phyloP scores from a whole-genome alignment of 495 filamentous ascomycete species.

The Pseudotulostoma volvatum region DNA sequence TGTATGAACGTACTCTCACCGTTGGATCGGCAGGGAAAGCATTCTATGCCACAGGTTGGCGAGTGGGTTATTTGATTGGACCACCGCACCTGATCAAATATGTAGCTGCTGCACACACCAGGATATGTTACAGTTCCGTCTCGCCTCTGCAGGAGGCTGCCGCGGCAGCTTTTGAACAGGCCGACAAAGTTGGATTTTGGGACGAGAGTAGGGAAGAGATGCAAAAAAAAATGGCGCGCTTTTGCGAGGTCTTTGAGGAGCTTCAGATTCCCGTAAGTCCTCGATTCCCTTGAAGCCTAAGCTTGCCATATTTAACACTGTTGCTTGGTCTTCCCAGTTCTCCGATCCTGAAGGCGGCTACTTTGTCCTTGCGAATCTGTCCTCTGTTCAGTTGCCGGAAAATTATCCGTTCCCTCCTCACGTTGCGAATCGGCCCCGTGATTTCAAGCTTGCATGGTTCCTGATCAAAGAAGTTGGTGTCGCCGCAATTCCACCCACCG shows the following conservation, averaged over 20 bases:
- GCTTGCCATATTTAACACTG: neutral
- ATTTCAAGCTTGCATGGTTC: conserved; percentile 93
- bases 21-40: conserved; percentile 94
- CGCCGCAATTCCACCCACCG: conserved; percentile 87
- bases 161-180: conserved; percentile 89
- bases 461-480: conserved; percentile 91
- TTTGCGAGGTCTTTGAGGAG: conserved; percentile 80
- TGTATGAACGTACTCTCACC: conserved; percentile 73
- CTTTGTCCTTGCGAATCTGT: conserved; percentile 86
- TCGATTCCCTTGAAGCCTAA: neutral
- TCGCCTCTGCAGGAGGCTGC: conserved; percentile 89
- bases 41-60: conserved; percentile 95
- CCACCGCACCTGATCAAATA: conserved; percentile 80
- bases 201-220: conserved; percentile 68
- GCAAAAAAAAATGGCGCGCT: conserved; percentile 71
- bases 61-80: conserved; percentile 89
- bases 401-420: conserved; percentile 79
- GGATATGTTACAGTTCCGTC: conserved; percentile 90
- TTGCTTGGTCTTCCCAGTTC: no score
- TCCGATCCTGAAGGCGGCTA: conserved; percentile 91
- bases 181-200: conserved; percentile 78
- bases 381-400: conserved; percentile 62
- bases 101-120: conserved; percentile 79
- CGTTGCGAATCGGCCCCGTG: conserved; percentile 67
- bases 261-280: conserved; percentile 53